Conservation (phyloP, 2,329 filamentous ascomycete genomes). For the Xylariaceae sp. region DNA sequence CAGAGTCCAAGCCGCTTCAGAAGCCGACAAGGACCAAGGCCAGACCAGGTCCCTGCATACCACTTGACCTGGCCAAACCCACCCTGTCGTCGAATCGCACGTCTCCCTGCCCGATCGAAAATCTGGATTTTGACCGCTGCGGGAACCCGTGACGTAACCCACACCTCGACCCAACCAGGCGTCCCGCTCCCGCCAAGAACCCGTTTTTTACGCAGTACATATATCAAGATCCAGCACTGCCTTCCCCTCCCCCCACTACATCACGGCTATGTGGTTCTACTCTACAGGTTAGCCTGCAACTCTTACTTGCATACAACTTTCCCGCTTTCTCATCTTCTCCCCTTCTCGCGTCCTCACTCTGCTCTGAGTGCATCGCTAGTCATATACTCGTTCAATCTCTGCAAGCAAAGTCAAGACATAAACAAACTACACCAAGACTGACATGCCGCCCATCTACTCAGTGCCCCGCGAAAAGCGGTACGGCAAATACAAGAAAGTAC, state of each 20-base stretch:
- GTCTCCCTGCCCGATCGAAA: conserved; percentile 7
- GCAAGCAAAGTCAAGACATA: too few relatives aligned
- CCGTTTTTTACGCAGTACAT: conserved; percentile 5
- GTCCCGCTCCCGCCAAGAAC: conserved; percentile 6
- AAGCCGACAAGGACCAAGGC: too few relatives aligned
- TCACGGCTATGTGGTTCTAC: conserved; percentile 23
- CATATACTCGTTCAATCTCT: not conserved
- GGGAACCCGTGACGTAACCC: conserved; percentile 13
- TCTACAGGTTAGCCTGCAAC: conserved; percentile 22
- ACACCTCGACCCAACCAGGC: conserved; percentile 13
- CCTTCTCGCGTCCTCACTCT: not conserved
- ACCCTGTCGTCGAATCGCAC: not conserved
- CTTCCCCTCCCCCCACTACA: conserved; percentile 9
- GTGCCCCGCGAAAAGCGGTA: conserved; percentile 29
- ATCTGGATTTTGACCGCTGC: conserved; percentile 2
- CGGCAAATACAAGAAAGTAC: conserved; percentile 34
- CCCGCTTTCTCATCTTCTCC: not conserved
- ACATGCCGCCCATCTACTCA: conserved; percentile 28
- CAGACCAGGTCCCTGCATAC: conserved; percentile 8
- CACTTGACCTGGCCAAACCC: conserved; percentile 3
- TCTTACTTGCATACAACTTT: not conserved
- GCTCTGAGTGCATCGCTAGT: not conserved
- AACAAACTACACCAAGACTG: conserved; percentile 11
- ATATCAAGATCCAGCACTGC: conserved; percentile 16
- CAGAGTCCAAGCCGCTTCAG: too few relatives aligned